Evolutionary conservation across 139 green algal species (phyloP), one percentile per base, ranked within the genome.

Genomic region (Pleodorina starrii): DNA sequence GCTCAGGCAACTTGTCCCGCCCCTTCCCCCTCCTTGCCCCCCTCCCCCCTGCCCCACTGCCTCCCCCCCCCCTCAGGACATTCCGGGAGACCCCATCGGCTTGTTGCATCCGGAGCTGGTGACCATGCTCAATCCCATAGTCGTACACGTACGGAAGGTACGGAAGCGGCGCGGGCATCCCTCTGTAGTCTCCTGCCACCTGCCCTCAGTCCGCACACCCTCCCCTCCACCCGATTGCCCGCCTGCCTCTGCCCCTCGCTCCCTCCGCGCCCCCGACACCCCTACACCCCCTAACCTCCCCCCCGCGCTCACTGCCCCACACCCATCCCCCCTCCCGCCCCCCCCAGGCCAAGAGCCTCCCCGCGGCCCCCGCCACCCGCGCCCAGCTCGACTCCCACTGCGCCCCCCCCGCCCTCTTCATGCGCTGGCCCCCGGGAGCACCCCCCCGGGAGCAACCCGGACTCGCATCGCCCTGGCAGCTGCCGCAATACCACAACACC

Each of bases 71-170:
- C 72, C 44, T 21, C 35, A 86, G 79, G 42, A 57, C 25, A 5
- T 74, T 1, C 85, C 60, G 2, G 85, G 85, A 0, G 77, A 90
- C 46, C 90, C 89, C 5, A 71, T 66, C 0, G 57, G 38, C 0
- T 50, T 95, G 60, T 76, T 95, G 16, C 86, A 75, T 0, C 86
- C 90, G 2, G 92, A 91, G 42, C 83, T 93, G 25, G 77, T 89
- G 0, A 32, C 76, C 29, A 25, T 66, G n/a, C 87, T 93, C 5
- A 93, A 93, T 77, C 92, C 92, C n/a, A 46, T 95, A 9, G 92
- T 95, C 14, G 17, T 95, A 2, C 32, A 38, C 27, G 21, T 87
- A 0, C 29, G 14, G 3, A 87, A 87, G 59, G 81, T 66, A 48
- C 16, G 81, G 21, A 11, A 42, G 4, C 36, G 27, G 27, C 4